Percentiles rank a stretch among this genome's conserved stretches.
phyloP scores from a whole-genome alignment of 176 grass and related monocot species.

The Oryza glumipatula region DNA sequence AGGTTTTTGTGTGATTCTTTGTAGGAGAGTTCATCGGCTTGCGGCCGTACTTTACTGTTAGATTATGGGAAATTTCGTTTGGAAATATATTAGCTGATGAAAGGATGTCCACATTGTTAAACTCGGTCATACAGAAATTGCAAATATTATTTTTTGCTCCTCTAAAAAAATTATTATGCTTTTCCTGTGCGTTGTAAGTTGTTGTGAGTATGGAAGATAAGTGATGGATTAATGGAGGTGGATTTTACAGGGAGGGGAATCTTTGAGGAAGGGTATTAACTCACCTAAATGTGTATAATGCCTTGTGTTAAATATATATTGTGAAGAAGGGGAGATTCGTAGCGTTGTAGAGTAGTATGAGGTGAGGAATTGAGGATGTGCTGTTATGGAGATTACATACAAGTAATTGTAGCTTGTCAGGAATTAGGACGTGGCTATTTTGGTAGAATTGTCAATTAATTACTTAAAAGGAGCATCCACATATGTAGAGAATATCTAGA shows the following conservation, averaged over 20 bases:
- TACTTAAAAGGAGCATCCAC: background rate
- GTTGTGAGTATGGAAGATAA: background rate
- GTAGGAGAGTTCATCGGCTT: background rate
- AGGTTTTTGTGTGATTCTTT: background rate
- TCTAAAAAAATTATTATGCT: background rate
- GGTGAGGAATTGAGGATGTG: background rate
- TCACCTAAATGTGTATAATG: no score
- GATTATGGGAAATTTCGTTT: background rate
- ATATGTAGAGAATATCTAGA: background rate
- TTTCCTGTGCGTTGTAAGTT: background rate
- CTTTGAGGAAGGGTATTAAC: no score
- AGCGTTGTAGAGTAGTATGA: background rate
- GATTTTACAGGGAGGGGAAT: background rate
- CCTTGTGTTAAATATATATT: background rate
- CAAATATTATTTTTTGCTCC: background rate
- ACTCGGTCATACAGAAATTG: background rate
- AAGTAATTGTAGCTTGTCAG: background rate
- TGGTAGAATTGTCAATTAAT: background rate
- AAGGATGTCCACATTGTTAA: background rate
- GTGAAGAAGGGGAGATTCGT: background rate
- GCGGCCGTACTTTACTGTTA: background rate
- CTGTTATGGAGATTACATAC: background rate
- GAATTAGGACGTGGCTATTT: background rate
- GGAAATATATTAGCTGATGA: background rate
- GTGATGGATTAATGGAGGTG: background rate